Evolutionary conservation across 108 stramenopile genomes (phyloP).

Genomic region (Asterionellopsis glacialis): DNA sequence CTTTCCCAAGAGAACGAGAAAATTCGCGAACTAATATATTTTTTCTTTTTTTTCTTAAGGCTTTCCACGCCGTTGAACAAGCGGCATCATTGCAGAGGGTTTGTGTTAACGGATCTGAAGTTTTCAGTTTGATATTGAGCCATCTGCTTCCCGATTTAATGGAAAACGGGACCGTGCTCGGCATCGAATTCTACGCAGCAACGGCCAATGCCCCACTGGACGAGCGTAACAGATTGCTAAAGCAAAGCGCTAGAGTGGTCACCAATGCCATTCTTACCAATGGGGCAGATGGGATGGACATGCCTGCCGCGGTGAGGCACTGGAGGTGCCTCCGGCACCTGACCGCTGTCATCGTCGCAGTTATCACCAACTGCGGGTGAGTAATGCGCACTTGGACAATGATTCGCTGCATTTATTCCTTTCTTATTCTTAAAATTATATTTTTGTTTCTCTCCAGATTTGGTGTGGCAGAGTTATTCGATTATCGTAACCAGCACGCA

Average conservation of each 20-base stretch:
- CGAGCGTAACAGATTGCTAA: constrained; percentile 42
- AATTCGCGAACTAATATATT: neutral
- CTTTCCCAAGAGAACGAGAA: neutral
- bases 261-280: constrained; percentile 70
- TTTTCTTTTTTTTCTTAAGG: constrained; percentile 6
- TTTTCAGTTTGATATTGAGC: constrained; percentile 68
- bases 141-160: constrained; percentile 70
- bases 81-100: constrained; percentile 74
- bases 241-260: constrained; percentile 71
- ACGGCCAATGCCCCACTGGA: constrained; percentile 19
- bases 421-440: neutral
- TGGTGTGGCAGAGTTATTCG: constrained; percentile 57
- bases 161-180: constrained; percentile 58
- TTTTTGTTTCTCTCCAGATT: constrained; percentile 32
- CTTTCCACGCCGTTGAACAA: constrained; percentile 60
- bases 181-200: constrained; percentile 26
- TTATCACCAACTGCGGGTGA: constrained; percentile 58
- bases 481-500: constrained; percentile 41
- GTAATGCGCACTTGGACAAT: too few species aligned
- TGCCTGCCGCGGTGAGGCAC: constrained; percentile 59
- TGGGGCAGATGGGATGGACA: constrained; percentile 48
- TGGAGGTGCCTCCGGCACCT: constrained; percentile 77
- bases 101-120: constrained; percentile 64
- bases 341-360: constrained; percentile 54
- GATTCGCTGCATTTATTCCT: too few species aligned